Conservation (phyloP, 169 alveolate species). For the Eimeria maxima region DNA sequence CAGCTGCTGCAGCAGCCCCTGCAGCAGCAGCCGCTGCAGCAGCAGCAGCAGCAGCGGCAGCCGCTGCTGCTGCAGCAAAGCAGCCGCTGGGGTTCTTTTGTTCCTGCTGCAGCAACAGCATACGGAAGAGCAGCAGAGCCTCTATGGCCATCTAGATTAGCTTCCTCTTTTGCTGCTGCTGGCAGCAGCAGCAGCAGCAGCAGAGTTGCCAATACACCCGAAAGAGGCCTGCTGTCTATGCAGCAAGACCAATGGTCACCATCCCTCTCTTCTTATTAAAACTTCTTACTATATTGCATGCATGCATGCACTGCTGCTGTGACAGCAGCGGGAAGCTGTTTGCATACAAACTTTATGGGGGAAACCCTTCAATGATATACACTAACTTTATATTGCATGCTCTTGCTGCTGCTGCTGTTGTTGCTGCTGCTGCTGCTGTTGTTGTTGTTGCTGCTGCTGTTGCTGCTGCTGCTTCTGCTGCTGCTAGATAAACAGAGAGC, state of each 20-base stretch:
- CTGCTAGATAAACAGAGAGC: no score
- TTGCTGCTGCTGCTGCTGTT: conserved; percentile 14
- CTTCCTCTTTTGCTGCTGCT: background rate
- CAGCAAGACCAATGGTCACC: conserved; percentile 2
- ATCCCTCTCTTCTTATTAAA: background rate
- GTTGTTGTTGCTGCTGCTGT: no score
- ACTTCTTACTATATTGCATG: background rate
- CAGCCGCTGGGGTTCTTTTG: conserved; percentile 19
- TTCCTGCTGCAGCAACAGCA: background rate
- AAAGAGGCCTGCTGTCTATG: conserved; percentile 7
- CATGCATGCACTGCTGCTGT: conserved; percentile 47
- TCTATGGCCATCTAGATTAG: background rate
- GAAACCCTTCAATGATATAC: background rate
- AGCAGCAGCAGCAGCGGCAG: conserved; percentile 66
- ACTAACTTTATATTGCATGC: background rate
- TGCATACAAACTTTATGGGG: background rate
- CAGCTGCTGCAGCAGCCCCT: background rate
- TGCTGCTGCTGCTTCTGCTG: background rate
- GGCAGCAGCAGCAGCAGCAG: background rate
- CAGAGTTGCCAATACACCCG: conserved; percentile 1
- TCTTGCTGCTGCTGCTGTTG: conserved; percentile 23
- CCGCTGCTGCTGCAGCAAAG: no score
- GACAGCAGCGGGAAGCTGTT: background rate
- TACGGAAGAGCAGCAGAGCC: background rate
- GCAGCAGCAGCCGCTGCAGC: conserved; percentile 13